Base-by-base conservation (phyloP, 1,139 yeast species). In the Debaryomyces nepalensis region DNA sequence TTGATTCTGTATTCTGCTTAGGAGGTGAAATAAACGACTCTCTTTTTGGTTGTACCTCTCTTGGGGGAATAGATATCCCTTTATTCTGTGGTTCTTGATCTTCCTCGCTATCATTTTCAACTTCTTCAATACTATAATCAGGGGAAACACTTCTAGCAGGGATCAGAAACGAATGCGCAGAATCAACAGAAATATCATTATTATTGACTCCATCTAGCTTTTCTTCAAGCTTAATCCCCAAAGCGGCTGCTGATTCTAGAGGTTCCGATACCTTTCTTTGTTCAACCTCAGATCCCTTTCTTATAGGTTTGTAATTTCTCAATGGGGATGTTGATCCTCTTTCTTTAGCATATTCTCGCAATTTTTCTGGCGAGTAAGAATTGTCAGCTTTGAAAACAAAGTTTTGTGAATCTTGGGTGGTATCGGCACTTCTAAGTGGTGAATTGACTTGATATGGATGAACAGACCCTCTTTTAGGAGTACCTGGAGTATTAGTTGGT, bases 101-200 rank as follows among this genome's bases (percentile, higher is more conserved):
- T 24, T 47, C 48, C 26, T 58, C 65, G 16, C 46, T 54, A 30
- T 67, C 71, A 43, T 68, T 60, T 36, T 63, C 70, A 36, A 62
- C 70, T 50, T 70, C 75, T 48, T 70, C 75, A 37, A 69, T 70
- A 5, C 74, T 75, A 51, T 63, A 67, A 44, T 69, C 74, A 2
- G 66, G 68, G 9, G 43, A 40, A 15, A 10, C 30, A 23, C 6
- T 23, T 12, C 11, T 26, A 10, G 37, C 30, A 11, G 34, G 34
- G 24, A 34, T 2, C 10, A 16, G 14, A 14, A 20, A 15, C 7
- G 38, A 42, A 7, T 30, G 44, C 26, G 35, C 42, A 3, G 43
- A 27, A 32, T 40, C 41, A 2, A 39, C 31, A 33, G 39, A 39
- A n/a, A 40, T 31, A 5, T 45, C 50, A 2, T 44, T 45, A 6